Base-by-base conservation (phyloP, 1,284 basidiomycete genomes). In the Ustilago bromivora region DNA sequence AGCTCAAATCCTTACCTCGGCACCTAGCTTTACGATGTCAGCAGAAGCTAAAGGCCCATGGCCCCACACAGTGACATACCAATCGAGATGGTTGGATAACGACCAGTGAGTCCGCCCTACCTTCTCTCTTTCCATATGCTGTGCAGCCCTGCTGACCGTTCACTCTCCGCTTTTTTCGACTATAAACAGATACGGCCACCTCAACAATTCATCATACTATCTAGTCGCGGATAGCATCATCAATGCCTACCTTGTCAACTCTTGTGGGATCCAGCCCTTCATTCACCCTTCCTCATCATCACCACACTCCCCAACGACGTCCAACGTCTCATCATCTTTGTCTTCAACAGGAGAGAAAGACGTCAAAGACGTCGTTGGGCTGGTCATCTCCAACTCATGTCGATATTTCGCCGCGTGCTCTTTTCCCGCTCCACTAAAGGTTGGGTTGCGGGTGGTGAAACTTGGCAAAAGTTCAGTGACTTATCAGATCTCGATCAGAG, bases 191-290 rank as follows among this genome's bases (percentile, higher is more conserved):
- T 81, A 81, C 32, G 77, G 77, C 9, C 80, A 81, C 49, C 65
- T 81, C 10, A 81, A 81, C 75, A 81, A 81, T 57, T 69, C 73
- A 13, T 57, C 68, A 0, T 81, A 79, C 65, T 79, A 79, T 59
- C 66, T 78, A 9, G 55, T 81, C 3, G 71, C 75, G 4, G 80
- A 81, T 35, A 57, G 52, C n/a, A 61, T 78, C 12, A 72, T 78
- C 62, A 81, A 81, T 38, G 71, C 75, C 15, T 81, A 71, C 46
- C 71, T 81, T 0, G 53, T 80, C 66, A 52, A 73, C 35, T 6
- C 51, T 41, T 81, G 80, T 49, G 71, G 68, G 2, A 61, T 81
- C 17, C 57, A 72, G 28, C 78, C 80, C 2, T 78, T 70, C 57
- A 11, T 74, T 6, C 52, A 75, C 6, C 54, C 61, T 17, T 47